Evolutionary conservation across 2,329 filamentous ascomycete genomes (phyloP), one percentile per base, ranked within the genome.

Genomic region (Didymella pinodella): DNA sequence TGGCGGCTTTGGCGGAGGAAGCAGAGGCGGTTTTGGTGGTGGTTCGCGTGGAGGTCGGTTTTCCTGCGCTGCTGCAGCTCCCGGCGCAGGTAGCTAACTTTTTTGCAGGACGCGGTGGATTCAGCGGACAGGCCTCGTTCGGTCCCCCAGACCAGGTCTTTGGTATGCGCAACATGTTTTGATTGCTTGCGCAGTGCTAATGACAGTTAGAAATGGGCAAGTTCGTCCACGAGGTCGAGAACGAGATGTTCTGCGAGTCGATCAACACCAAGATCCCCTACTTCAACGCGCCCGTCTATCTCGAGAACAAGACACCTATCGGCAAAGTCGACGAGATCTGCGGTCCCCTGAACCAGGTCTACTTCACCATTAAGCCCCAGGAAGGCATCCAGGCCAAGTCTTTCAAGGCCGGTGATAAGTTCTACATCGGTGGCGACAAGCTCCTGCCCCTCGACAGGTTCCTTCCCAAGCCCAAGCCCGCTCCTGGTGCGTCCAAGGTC

Each of bases 321-420:
- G 95, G 95, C 79, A 98, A 98, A 82, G 91, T 99, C 76, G 95
- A 99, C 82, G 95, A 99, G 83, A 91, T 99, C 68, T 89, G 99
- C 69, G 95, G 95, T 57, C 94, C 95, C 65, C 91, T 99, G 80
- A 98, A 97, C 85, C 90, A 97, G 81, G 92, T 98, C 73, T 97
- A 90, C 84, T 99, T 99, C 85, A 98, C 94, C 73, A 90, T 99
- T 80, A 98, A 98, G 83, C 93, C 94, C 54, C 89, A 92, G 77
- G 94, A 98, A 78, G 95, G 95, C 71, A 98, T 99, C 78, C 91
- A 96, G 80, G 93, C 95, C 63, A 87, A 89, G 59, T 95, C 91
- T 40, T 99, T 98, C 88, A 96, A 97, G 84, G 82, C 89, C 64
- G 95, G 95, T 76, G 95, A 98, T 85, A 97, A 96, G 83, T 96